Percentiles rank a stretch among this genome's conserved stretches.
Conservation (phyloP, 2,329 filamentous ascomycete species). For the Epichloe glyceriae region DNA sequence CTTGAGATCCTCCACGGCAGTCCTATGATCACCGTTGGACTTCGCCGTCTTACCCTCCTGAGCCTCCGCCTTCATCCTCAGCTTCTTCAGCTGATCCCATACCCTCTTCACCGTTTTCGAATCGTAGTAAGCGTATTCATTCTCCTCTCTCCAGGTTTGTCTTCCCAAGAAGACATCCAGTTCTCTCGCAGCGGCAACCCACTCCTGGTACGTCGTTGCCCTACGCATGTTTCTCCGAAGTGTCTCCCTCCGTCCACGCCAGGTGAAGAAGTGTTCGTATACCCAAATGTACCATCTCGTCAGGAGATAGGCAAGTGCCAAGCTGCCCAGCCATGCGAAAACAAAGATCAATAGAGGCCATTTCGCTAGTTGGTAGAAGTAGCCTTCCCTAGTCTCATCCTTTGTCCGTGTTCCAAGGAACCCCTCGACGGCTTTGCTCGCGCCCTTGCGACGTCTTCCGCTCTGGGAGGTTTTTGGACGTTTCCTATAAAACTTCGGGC, state of each 20-base stretch:
- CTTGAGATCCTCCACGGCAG: slow-evolving; percentile 60
- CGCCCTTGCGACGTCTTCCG: slow-evolving; percentile 18
- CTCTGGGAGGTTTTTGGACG: slow-evolving; percentile 25
- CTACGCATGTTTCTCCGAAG: slow-evolving; percentile 59
- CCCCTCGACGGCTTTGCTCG: slow-evolving; percentile 24
- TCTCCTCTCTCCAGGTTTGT: slow-evolving; percentile 64
- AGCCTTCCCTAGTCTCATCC: slow-evolving; percentile 91
- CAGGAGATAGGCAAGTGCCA: slow-evolving; percentile 60
- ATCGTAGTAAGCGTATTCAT: slow-evolving; percentile 78
- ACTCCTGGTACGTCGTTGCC: slow-evolving; percentile 67
- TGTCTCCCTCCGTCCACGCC: slow-evolving; percentile 65
- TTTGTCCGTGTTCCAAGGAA: slow-evolving; percentile 48
- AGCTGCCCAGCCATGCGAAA: slow-evolving; percentile 62
- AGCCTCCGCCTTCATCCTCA: slow-evolving; percentile 45
- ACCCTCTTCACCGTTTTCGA: slow-evolving; percentile 69
- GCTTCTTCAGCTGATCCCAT: slow-evolving; percentile 58
- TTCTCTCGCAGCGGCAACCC: slow-evolving; percentile 66
- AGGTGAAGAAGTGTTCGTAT: slow-evolving; percentile 85
- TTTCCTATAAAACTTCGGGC: slow-evolving; percentile 46
- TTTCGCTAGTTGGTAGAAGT: slow-evolving; percentile 78
- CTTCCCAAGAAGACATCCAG: slow-evolving; percentile 75
- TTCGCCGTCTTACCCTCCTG: slow-evolving; percentile 29
- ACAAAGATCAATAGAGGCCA: slow-evolving; percentile 81
- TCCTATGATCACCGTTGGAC: slow-evolving; percentile 23
- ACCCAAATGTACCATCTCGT: slow-evolving; percentile 82